A percentile compares a stretch with the other conserved stretches of the same genome.
Conservation (phyloP, 495 filamentous ascomycete genomes). For the Chaetomidium leptoderma region DNA sequence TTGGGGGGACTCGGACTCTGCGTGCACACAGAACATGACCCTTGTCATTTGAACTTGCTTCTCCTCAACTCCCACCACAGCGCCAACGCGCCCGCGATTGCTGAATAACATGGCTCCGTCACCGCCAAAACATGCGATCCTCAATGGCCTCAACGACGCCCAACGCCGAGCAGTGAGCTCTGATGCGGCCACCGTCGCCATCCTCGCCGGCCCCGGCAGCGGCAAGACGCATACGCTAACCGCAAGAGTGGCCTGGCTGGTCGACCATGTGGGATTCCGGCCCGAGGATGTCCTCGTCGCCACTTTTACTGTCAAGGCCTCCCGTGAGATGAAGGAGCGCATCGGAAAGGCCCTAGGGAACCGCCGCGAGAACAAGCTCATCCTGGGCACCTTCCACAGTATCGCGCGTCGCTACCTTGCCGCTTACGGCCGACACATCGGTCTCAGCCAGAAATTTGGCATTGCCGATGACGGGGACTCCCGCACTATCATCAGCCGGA, state of each 20-base stretch:
- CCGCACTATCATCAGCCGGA: constrained; percentile 69
- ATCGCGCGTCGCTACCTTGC: constrained; percentile 83
- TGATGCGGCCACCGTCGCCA: constrained; percentile 72
- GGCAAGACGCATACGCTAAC: constrained; percentile 98
- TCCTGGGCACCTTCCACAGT: constrained; percentile 95
- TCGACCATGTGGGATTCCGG: constrained; percentile 68
- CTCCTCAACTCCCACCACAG: not conserved
- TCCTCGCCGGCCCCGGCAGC: constrained; percentile 76
- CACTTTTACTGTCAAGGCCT: constrained; percentile 96
- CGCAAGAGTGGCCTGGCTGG: constrained; percentile 88
- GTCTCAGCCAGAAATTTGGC: constrained; percentile 75
- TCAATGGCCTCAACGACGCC: constrained; percentile 75
- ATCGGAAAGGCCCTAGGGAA: constrained; percentile 75
- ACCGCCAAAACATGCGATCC: constrained; percentile 24
- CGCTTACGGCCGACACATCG: constrained; percentile 81
- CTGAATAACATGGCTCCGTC: constrained; percentile 10
- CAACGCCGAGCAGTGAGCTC: constrained; percentile 85
- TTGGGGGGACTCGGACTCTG: not conserved
- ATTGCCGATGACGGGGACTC: constrained; percentile 89
- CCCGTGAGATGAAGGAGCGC: constrained; percentile 90
- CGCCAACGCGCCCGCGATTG: not conserved
- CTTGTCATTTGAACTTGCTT: not conserved
- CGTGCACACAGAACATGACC: not conserved
- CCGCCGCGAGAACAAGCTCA: constrained; percentile 68
- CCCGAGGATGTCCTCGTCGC: constrained; percentile 94